Conservation (phyloP, 805 yeast species). For the Yamadazyma olivae region DNA sequence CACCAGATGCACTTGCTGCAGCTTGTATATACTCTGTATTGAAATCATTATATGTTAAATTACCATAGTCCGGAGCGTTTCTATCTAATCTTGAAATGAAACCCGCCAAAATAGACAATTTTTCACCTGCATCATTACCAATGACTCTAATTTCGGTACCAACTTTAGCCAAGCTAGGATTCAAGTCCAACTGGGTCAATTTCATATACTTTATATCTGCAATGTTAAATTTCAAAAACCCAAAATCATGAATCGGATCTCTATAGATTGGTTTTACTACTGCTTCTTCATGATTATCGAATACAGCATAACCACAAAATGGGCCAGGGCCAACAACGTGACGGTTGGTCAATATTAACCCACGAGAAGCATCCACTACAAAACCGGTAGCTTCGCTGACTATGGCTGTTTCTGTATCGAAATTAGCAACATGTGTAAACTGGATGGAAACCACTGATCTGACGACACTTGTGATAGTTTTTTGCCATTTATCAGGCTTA, state of each 20-base stretch:
- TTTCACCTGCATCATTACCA: constrained; percentile 97
- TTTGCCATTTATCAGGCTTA: constrained; percentile 59
- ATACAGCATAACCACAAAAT: constrained; percentile 84
- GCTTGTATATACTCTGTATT: constrained; percentile 94
- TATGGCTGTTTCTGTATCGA: constrained; percentile 79
- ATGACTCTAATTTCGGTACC: constrained; percentile 93
- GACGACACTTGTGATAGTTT: constrained; percentile 77
- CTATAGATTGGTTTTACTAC: constrained; percentile 82
- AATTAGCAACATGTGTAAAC: constrained; percentile 80
- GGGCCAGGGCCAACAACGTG: constrained; percentile 98
- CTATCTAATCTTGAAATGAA: constrained; percentile 83
- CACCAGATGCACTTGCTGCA: constrained; percentile 94
- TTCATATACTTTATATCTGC: constrained; percentile 67
- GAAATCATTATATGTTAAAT: constrained; percentile 84
- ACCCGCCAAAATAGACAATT: constrained; percentile 83
- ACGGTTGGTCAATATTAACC: constrained; percentile 85
- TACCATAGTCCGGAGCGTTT: constrained; percentile 93
- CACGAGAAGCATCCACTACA: constrained; percentile 78
- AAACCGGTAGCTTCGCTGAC: constrained; percentile 95
- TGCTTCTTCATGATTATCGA: constrained; percentile 92
- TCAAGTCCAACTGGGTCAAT: constrained; percentile 60
- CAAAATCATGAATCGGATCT: constrained; percentile 95
- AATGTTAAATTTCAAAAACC: constrained; percentile 80
- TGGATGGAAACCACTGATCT: constrained; percentile 86
- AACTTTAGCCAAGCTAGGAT: constrained; percentile 83